Base-by-base conservation (phyloP, 1,139 yeast genomes). In the Nadsonia commutata region DNA sequence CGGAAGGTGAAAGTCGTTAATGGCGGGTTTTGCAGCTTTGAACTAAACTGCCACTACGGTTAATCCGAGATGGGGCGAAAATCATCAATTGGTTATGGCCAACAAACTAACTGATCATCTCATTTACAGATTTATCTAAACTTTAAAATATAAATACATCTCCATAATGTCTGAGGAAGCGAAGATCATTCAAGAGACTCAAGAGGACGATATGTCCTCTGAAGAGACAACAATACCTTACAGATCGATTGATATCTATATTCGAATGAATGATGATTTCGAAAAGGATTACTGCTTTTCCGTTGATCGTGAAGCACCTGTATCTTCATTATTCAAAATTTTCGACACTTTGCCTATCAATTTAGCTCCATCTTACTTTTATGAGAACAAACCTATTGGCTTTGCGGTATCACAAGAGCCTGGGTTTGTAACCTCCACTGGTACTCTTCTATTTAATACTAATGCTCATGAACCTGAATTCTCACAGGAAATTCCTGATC, bases 271-370 rank as follows among this genome's bases (percentile, higher is more conserved):
- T 58, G 80, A 75, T 49, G 95, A 86, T 57, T 60, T 65, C 44
- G 95, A 85, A 55, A 81, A 81, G 60, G 98, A 90, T 60, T 88
- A 85, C 62, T 84, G 95, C 54, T 85, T 90, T 66, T 81, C 76
- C 52, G 74, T 88, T 17, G 70, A 71, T 38, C 65, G 74, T 17
- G 66, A 71, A 19, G 46, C 55, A 37, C 67, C 76, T 3, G 78
- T 85, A 52, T 65, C 68, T 20, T 78, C 72, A 48, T 68, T 88
- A 51, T 59, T 67, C 51, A 66, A 71, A 45, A 74, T 88, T 44
- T 85, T 86, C 57, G 65, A 69, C 23, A 60, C 72, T 1, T 65
- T 83, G 51, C 94, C 94, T 36, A 72, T 86, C 56, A 73, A 83
- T 36, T 70, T 88, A 51, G 73, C 93, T 52, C 97, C 97, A 13